Base-by-base conservation (phyloP, 345 rosid species). In the Citrus australasica region DNA sequence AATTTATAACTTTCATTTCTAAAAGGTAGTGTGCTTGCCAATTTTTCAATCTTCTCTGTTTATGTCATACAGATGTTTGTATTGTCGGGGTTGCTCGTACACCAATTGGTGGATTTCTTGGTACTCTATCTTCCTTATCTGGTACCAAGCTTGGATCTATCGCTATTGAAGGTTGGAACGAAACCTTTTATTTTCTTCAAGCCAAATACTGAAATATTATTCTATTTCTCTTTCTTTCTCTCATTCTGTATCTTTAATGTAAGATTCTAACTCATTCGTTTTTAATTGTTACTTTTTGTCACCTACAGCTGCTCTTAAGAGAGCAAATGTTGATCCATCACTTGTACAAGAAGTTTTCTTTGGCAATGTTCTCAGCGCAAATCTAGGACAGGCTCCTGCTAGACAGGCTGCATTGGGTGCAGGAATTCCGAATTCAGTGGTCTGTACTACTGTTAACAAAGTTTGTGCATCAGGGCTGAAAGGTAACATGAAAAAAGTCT, bases 401-500 rank as follows among this genome's bases (percentile, higher is more conserved):
- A 91, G 97, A 83, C 99, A 96, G 85, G 99, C 99, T 72, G 97
- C 98, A 14, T 71, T 96, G 76, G 98, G 97, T 78, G 98, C 99
- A 25, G 98, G 99, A 61, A 90, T 96, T 78, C 87, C 98, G 71
- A 89, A 89, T 82, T 87, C 98, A 21, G 99, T 96, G 60, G 2
- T 94, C 66, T 92, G 97, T 82, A 96, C 98, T 35, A 92, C 99
- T 1, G 85, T 96, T 59, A 96, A 96, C 92, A 96, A 96, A 89
- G 99, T 96, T 71, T 96, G 99, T 83, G 97, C 99, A 63, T 92
- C 99, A 25, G 99, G 98, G 82, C 94, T 96, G 99, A 96, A 96
- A 91, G 99, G 99, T 96, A 48, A 9, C 24, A 16, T 60, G 27
- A 21, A 59, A 67, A 53, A 63, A 9, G 65, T 79, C 68, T 62